These are phyloP conservation scores for Suillus occidentalis DNA, from an alignment of 768 basidiomycete genomes.

Conservation along the genomic window DNA sequence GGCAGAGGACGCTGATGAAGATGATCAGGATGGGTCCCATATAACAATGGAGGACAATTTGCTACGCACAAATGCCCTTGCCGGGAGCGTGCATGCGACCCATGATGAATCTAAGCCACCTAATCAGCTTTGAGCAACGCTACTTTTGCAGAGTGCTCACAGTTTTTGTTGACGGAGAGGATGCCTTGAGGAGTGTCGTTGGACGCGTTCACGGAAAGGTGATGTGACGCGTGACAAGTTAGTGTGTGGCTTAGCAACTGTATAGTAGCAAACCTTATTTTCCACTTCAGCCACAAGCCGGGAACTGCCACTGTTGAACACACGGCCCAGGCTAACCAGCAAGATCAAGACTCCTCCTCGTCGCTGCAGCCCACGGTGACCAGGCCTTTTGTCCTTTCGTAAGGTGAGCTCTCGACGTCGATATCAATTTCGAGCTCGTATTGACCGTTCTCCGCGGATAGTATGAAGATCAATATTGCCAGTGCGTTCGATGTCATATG, in stretches of 20 bases:
- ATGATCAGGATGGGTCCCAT: neutral
- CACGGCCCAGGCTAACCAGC: conserved; percentile 25
- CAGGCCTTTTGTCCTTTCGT: conserved; percentile 29
- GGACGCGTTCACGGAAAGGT: conserved; percentile 23
- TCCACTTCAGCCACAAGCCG: conserved; percentile 28
- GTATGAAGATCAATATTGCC: conserved; percentile 98
- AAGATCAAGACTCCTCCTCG: conserved; percentile 37
- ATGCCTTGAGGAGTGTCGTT: conserved; percentile 45
- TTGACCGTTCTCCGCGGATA: conserved; percentile 24
- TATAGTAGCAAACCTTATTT: conserved; percentile 66
- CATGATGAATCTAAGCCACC: conserved; percentile 53
- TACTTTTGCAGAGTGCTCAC: conserved; percentile 32
- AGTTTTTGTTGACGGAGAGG: conserved; percentile 27
- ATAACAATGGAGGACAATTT: conserved; percentile 11
- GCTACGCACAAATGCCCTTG: conserved; percentile 96
- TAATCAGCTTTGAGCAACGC: conserved; percentile 17
- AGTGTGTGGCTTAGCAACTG: conserved; percentile 47
- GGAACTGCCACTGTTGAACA: conserved; percentile 34
- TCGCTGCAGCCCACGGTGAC: conserved; percentile 46
- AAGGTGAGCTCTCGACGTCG: conserved; percentile 22
- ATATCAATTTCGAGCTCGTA: neutral
- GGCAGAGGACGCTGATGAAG: conserved; percentile 76
- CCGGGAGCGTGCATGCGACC: conserved; percentile 99
- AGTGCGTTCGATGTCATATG: conserved; percentile 53
- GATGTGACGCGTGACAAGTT: conserved; percentile 32